A percentile compares a stretch with the other conserved stretches of the same genome.
Conservation (phyloP, 139 green algal genomes). For the Chlorella sp. region DNA sequence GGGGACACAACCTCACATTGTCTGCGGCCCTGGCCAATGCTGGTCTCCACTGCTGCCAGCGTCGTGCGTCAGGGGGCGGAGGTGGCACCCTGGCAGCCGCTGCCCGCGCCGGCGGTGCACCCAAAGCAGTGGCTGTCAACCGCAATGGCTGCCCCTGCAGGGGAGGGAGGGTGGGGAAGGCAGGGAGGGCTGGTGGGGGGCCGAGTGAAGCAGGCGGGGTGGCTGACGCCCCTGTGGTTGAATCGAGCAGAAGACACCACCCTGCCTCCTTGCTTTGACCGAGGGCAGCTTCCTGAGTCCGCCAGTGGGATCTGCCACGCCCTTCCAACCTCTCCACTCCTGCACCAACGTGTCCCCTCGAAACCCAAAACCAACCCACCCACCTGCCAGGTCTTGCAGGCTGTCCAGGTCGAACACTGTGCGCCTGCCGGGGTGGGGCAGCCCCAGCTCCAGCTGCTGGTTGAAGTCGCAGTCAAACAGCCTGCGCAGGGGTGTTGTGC, state of each 20-base stretch:
- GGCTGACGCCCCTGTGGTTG: not conserved
- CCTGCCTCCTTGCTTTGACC: no score
- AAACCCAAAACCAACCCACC: no score
- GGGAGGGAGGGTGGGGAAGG: no score
- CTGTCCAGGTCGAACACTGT: conserved; percentile 87
- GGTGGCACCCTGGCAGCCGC: conserved; percentile 78
- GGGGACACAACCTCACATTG: no score
- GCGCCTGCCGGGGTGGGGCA: conserved; percentile 9
- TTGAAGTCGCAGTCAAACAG: conserved; percentile 99
- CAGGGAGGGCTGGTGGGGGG: not conserved
- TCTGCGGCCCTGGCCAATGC: no score
- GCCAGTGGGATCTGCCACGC: no score
- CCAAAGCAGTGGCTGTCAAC: conserved; percentile 96
- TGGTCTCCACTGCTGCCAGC: no score
- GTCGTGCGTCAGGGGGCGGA: not conserved
- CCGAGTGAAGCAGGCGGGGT: not conserved
- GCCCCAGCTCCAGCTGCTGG: conserved; percentile 92
- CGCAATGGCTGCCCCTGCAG: conserved; percentile 57
- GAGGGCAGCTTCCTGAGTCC: no score
- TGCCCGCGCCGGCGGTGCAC: conserved; percentile 93
- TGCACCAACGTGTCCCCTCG: no score
- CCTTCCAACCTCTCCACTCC: no score
- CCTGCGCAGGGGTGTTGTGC: not conserved
- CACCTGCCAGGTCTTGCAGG: conserved; percentile 77
- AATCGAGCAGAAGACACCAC: not conserved